phyloP scores from a whole-genome alignment of 2,329 filamentous ascomycete species.

The Fusarium luffae region DNA sequence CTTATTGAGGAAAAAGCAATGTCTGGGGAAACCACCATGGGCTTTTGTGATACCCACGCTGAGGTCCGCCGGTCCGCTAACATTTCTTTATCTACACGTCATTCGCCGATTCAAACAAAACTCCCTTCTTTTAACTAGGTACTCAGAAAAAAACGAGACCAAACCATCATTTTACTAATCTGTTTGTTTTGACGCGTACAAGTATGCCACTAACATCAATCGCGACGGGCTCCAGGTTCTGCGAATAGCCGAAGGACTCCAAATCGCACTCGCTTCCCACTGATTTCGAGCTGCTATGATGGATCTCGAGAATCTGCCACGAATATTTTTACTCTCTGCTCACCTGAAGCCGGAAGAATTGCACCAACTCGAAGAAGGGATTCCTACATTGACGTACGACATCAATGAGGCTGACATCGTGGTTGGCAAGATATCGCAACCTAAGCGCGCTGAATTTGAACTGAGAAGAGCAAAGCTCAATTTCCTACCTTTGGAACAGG shows the following conservation, averaged over 20 bases:
- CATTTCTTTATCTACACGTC: slow-evolving; percentile 12
- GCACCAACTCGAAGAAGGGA: slow-evolving; percentile 70
- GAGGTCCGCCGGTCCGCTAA: background rate
- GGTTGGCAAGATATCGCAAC: slow-evolving; percentile 77
- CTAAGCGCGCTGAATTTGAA: slow-evolving; percentile 80
- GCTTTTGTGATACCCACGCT: background rate
- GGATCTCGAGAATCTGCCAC: slow-evolving; percentile 58
- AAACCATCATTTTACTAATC: background rate
- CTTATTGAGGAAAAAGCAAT: background rate
- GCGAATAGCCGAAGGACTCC: slow-evolving; percentile 1
- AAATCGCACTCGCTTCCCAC: background rate
- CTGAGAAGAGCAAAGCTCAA: slow-evolving; percentile 73
- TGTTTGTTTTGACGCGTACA: background rate
- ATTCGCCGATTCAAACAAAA: background rate
- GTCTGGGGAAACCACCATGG: background rate
- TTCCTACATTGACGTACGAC: slow-evolving; percentile 76
- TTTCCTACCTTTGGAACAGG: slow-evolving; percentile 56
- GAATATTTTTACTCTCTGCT: slow-evolving; percentile 78
- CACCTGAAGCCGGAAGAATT: slow-evolving; percentile 74
- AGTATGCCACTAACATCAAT: slow-evolving; percentile 8
- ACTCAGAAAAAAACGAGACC: background rate
- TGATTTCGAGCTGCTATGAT: slow-evolving; percentile 29
- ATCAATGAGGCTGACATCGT: slow-evolving; percentile 77
- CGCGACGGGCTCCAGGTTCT: background rate
- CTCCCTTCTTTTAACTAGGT: background rate